Percentiles rank a stretch among this genome's conserved stretches.
Conservation (phyloP, 805 yeast species). For the Diddensiella transvaalensis region DNA sequence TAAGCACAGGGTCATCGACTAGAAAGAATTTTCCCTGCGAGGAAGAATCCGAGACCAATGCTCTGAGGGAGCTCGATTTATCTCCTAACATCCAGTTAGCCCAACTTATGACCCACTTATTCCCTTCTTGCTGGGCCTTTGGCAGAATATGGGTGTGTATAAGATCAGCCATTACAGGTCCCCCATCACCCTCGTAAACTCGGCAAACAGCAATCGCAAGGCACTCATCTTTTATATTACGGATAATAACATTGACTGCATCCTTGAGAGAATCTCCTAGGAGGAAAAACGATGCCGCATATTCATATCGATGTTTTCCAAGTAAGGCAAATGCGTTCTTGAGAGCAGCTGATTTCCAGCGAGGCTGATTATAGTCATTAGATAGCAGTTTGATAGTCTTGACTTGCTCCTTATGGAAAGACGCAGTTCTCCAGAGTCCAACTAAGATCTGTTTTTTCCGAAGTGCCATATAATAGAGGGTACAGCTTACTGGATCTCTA, state of each 20-base stretch:
- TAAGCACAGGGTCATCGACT: conserved; percentile 79
- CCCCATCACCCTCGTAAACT: conserved; percentile 60
- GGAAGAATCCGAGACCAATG: conserved; percentile 42
- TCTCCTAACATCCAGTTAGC: conserved; percentile 63
- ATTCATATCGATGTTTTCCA: conserved; percentile 80
- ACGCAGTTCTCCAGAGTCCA: conserved; percentile 79
- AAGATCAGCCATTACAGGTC: conserved; percentile 48
- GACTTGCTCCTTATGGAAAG: conserved; percentile 73
- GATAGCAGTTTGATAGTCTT: conserved; percentile 75
- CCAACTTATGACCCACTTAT: conserved; percentile 82
- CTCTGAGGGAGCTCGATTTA: conserved; percentile 52
- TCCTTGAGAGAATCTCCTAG: conserved; percentile 74
- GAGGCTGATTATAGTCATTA: conserved; percentile 66
- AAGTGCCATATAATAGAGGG: conserved; percentile 75
- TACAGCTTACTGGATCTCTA: conserved; percentile 69
- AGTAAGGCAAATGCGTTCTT: conserved; percentile 89
- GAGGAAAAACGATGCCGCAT: conserved; percentile 86
- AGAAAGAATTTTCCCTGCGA: conserved; percentile 34
- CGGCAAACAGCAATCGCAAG: conserved; percentile 81
- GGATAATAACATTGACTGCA: conserved; percentile 68
- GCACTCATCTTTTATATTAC: conserved; percentile 61
- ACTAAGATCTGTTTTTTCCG: conserved; percentile 69
- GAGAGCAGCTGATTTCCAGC: conserved; percentile 87
- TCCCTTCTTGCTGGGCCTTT: conserved; percentile 54
- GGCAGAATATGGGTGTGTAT: conserved; percentile 54